Evolutionary conservation across 2,329 filamentous ascomycete genomes (phyloP), one percentile per base, ranked within the genome.

Genomic region (Exophiala spinifera): DNA sequence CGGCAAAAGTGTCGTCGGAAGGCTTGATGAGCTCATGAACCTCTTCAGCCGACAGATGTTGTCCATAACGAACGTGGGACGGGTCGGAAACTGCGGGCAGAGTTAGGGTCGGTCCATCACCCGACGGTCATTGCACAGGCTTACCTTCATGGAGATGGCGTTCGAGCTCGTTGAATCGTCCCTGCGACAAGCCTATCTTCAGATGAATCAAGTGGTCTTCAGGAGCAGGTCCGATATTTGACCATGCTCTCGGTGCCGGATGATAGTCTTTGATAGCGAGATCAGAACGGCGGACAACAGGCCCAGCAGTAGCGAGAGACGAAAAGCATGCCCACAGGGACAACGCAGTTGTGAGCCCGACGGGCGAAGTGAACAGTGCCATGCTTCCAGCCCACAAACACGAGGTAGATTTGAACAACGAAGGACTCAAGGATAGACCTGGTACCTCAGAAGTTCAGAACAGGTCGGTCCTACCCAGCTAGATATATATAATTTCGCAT

Each of bases 181-280:
- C 3, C 61, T 72, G 25, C 71, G 79, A 83, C 56, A 85, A 65
- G 25, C 78, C 81, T 63, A 84, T 83, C 46, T 81, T 76, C 40
- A 85, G 67, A 28, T 80, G 69, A 56, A 84, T 76, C 31, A 74
- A 67, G 57, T 79, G 74, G 21, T 72, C 68, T 44, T 74, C 70
- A 20, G 78, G 72, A 3, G 80, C 77, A 36, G 72, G 69, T 25
- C 72, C 73, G 40, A 77, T 64, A 55, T 72, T 73, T 8, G 67
- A 72, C 81, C 81, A 85, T 49, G 70, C 69, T 40, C 67, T 65
- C 3, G 82, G 81, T 14, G 79, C 76, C 59, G 67, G 60, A 65
- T 84, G 80, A 14, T 70, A 72, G 56, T 84, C 81, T 69, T 84
- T 85, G 57, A 84, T 71, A 8, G 68, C 68, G 63, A 80, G 81